Conservation (phyloP, 148 eudicot species). For the Vaccinium corymbosum region DNA sequence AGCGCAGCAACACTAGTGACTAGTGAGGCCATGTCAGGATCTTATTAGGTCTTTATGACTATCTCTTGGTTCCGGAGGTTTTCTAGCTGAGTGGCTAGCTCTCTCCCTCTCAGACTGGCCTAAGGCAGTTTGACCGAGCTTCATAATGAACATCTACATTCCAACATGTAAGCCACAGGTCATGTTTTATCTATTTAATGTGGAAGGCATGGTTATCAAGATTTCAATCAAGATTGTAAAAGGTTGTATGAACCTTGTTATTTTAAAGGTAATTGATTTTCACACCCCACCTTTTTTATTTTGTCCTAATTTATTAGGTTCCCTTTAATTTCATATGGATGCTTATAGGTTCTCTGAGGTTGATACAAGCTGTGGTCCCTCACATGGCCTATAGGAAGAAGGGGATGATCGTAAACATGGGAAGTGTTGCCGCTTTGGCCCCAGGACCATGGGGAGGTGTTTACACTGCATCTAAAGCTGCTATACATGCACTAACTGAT, state of each 20-base stretch:
- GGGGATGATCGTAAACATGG: slow-evolving; percentile 86
- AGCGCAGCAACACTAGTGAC: not conserved
- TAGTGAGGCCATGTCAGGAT: not conserved
- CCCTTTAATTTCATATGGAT: not conserved
- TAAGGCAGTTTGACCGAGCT: not conserved
- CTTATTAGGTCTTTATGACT: not conserved
- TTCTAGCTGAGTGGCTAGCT: not conserved
- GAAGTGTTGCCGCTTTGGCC: slow-evolving; percentile 66
- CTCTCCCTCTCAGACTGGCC: not conserved
- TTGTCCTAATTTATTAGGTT: not conserved
- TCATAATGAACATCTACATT: not conserved
- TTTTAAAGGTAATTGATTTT: not conserved
- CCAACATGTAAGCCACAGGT: not conserved
- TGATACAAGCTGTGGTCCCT: slow-evolving; percentile 90
- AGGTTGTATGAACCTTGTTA: not conserved
- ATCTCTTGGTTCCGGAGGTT: not conserved
- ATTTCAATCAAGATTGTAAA: not conserved
- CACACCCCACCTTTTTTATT: not conserved
- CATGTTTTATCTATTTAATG: not conserved
- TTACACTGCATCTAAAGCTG: slow-evolving; percentile 86
- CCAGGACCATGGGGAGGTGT: slow-evolving; percentile 88
- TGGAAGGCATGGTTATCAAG: not conserved
- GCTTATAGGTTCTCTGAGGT: slow-evolving; percentile 38
- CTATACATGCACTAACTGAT: slow-evolving; percentile 70
- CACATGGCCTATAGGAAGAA: slow-evolving; percentile 71